Evolutionary conservation across 257 asterid genomes (phyloP).

Genomic region (Gentiana macrophylla): DNA sequence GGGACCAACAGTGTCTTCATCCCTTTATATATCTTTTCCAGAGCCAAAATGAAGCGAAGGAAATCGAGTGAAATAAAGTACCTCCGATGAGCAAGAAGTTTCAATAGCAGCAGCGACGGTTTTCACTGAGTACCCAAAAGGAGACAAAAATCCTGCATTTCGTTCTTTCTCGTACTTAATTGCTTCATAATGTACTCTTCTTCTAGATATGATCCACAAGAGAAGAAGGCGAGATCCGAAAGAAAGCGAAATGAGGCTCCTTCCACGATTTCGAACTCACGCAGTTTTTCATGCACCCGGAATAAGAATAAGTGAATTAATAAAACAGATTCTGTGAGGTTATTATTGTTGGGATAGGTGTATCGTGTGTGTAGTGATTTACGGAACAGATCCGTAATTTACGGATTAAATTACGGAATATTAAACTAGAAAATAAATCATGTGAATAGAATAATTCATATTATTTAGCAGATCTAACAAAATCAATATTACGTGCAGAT

Average conservation of each 20-base stretch:
- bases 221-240: slow-evolving; percentile 64
- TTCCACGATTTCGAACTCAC: slow-evolving; percentile 60
- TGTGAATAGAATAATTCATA: too few species aligned
- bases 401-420: too few species aligned
- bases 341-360: too few species aligned
- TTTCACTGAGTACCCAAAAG: slow-evolving; percentile 70
- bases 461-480: too few species aligned
- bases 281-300: slow-evolving; percentile 75
- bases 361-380: too few species aligned
- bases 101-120: slow-evolving; percentile 61
- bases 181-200: slow-evolving; percentile 74
- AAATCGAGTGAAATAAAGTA: slow-evolving; percentile 13
- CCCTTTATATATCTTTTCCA: too few species aligned
- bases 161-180: slow-evolving; percentile 76
- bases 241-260: slow-evolving; percentile 84
- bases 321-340: too few species aligned
- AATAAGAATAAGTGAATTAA: slow-evolving; percentile 7
- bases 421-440: too few species aligned
- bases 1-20: too few species aligned
- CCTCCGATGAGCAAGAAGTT: slow-evolving; percentile 77
- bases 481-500: too few species aligned
- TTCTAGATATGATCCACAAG: slow-evolving; percentile 71
- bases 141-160: slow-evolving; percentile 77
- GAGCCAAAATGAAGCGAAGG: slow-evolving; percentile 7
- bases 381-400: too few species aligned